Conservation (phyloP, 257 asterid species). For the Petunia axillaris region DNA sequence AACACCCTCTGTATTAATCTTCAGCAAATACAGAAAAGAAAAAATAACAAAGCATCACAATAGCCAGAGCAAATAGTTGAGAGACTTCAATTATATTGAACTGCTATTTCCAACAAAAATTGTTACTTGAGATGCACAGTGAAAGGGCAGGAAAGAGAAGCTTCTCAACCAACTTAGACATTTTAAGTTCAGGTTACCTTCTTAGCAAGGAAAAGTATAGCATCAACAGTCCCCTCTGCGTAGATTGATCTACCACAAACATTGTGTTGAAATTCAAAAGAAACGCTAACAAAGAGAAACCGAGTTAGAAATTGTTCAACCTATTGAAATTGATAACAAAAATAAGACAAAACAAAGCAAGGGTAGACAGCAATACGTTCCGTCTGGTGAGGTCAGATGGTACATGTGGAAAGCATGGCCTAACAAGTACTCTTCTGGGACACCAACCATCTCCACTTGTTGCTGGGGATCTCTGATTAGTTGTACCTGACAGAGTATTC, state of each 20-base stretch:
- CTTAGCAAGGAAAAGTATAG: conserved; percentile 84
- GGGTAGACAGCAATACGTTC: conserved; percentile 54
- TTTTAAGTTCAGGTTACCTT: conserved; percentile 47
- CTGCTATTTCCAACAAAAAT: not conserved
- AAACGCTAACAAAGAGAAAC: conserved; percentile 53
- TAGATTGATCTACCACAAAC: conserved; percentile 98
- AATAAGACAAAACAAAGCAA: conserved; percentile 7
- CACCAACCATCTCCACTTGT: conserved; percentile 91
- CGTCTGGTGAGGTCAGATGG: conserved; percentile 86
- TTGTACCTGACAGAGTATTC: conserved; percentile 54
- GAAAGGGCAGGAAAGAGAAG: not conserved
- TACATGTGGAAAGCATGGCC: conserved; percentile 98
- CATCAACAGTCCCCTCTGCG: conserved; percentile 98
- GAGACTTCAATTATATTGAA: not conserved
- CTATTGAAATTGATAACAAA: conserved; percentile 23
- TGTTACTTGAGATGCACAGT: not conserved
- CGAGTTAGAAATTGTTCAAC: not conserved
- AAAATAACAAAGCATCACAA: not conserved
- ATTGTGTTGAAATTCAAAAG: conserved; percentile 94
- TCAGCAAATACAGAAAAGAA: not conserved
- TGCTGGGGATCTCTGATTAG: conserved; percentile 73
- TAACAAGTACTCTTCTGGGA: conserved; percentile 78
- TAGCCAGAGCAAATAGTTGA: not conserved
- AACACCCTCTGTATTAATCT: not conserved
- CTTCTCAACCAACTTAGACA: not conserved